Evolutionary conservation across 768 basidiomycete species (phyloP), one percentile per base, ranked within the genome.

Genomic region (Pisolithus microcarpus): DNA sequence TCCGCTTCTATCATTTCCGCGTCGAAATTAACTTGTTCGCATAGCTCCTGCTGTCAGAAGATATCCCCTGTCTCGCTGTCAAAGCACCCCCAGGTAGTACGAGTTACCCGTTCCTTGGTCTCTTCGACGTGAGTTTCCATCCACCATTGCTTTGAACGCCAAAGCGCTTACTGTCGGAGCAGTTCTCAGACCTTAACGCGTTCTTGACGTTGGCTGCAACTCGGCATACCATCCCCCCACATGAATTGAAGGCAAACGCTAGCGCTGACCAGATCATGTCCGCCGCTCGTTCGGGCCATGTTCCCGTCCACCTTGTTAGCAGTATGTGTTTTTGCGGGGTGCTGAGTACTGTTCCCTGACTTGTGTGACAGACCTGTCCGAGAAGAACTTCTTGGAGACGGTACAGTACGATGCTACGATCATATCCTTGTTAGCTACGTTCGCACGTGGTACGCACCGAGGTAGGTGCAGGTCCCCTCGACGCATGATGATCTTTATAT

Each of bases 111-210:
- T 76, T 67, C 57, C 65, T 73, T 19, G 88, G 87, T 13, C 70
- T 91, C 26, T 90, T 91, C 59, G 89, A 91, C 65, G 88, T 91
- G 59, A 50, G 84, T 56, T 11, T 21, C 43, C 38, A 19, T 28
- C 23, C 31, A 13, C 24, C 49, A 23, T 23, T 13, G 37, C 53
- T 34, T 1, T 40, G 16, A 34, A n/a, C 34, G 36, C 53, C 16
- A 52, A 45, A 34, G n/a, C 37, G 38, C 53, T n/a, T 52, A 45
- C 53, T n/a, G 7, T 10, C 7, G 3, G 4, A 46, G 15, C 56
- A 91, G 88, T 90, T 80, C 58, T 82, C 88, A 16, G 89, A 91
- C 61, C 85, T 91, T 10, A 91, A 91, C 61, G 86, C 89, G n/a
- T 91, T 91, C 61, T 67, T 91, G 52, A 87, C 86, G 3, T 71